Percentiles rank a stretch among this genome's conserved stretches.
Evolutionary conservation across 257 asterid species (phyloP).

Genomic region (Rauvolfia tetraphylla): DNA sequence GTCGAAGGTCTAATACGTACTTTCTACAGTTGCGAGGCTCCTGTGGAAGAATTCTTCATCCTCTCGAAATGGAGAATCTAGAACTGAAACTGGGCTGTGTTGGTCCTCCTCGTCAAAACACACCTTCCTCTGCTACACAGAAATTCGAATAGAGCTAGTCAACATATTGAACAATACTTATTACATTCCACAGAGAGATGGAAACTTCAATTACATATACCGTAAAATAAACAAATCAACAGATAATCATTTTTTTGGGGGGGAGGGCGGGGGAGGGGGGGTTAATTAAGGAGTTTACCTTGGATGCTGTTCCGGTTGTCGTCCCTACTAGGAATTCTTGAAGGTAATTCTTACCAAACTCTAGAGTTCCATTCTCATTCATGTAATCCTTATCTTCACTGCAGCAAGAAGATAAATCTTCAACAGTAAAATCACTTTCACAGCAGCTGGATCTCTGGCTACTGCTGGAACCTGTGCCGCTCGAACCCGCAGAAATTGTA

Average conservation of each 20-base stretch:
- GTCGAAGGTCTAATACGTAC: constrained; percentile 18
- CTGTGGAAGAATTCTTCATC: constrained; percentile 36
- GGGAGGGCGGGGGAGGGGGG: too few species aligned
- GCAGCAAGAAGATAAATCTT: constrained; percentile 45
- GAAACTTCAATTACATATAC: too few species aligned
- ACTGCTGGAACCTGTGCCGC: constrained; percentile 27
- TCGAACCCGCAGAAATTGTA: neutral
- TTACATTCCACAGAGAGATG: too few species aligned
- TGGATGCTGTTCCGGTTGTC: neutral
- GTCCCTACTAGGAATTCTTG: neutral
- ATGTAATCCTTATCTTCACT: constrained; percentile 30
- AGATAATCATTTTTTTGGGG: too few species aligned
- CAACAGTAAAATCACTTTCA: constrained; percentile 60
- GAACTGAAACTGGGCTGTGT: constrained; percentile 77
- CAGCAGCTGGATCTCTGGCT: constrained; percentile 55
- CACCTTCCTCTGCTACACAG: constrained; percentile 34
- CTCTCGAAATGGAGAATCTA: constrained; percentile 57
- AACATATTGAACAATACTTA: too few species aligned
- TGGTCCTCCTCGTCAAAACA: constrained; percentile 52
- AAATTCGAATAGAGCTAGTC: neutral
- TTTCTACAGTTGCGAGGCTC: constrained; percentile 19
- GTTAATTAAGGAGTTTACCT: neutral
- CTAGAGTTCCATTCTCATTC: constrained; percentile 19
- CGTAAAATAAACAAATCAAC: neutral
- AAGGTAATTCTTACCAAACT: neutral